phyloP scores from a whole-genome alignment of 495 filamentous ascomycete genomes.

The Hyphodiscus hymeniophilus region DNA sequence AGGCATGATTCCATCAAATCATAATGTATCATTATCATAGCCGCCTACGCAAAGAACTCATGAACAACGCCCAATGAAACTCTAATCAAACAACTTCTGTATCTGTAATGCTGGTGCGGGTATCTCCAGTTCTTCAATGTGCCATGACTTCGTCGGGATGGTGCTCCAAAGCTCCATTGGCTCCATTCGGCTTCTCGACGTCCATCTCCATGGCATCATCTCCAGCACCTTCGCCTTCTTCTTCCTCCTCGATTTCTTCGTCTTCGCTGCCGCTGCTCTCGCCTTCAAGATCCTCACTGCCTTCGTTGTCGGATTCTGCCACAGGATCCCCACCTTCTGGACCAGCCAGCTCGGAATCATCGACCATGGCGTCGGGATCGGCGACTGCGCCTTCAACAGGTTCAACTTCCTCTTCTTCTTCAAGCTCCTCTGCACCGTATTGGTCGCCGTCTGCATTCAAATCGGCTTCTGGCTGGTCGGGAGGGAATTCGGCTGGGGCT shows the following conservation, averaged over 20 bases:
- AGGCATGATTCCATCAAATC: too few relatives aligned
- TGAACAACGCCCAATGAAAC: slow-evolving; percentile 1
- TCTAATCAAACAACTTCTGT: slow-evolving; percentile 7
- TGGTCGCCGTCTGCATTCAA: slow-evolving; percentile 73
- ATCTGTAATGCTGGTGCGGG: not conserved
- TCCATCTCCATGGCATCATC: slow-evolving; percentile 84
- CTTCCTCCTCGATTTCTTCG: slow-evolving; percentile 71
- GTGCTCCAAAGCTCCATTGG: slow-evolving; percentile 1
- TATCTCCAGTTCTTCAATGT: slow-evolving; percentile 17
- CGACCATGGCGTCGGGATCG: slow-evolving; percentile 35
- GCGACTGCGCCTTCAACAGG: slow-evolving; percentile 31
- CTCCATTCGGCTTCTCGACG: slow-evolving; percentile 26
- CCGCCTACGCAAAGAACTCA: too few relatives aligned
- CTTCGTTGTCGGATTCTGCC: slow-evolving; percentile 62
- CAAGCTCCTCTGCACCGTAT: slow-evolving; percentile 82
- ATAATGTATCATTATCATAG: too few relatives aligned
- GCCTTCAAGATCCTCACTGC: slow-evolving; percentile 91
- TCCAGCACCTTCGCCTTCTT: slow-evolving; percentile 50
- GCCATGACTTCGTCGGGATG: slow-evolving; percentile 22
- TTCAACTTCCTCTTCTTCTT: slow-evolving; percentile 53
- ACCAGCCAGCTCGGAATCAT: slow-evolving; percentile 81
- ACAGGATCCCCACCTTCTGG: slow-evolving; percentile 43
- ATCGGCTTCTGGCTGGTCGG: slow-evolving; percentile 95
- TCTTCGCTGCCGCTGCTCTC: slow-evolving; percentile 86
- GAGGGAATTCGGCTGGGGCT: slow-evolving; percentile 90